A percentile compares a stretch with the other conserved stretches of the same genome.
Conservation (phyloP, 345 rosid genomes). For the Cardamine occulta region DNA sequence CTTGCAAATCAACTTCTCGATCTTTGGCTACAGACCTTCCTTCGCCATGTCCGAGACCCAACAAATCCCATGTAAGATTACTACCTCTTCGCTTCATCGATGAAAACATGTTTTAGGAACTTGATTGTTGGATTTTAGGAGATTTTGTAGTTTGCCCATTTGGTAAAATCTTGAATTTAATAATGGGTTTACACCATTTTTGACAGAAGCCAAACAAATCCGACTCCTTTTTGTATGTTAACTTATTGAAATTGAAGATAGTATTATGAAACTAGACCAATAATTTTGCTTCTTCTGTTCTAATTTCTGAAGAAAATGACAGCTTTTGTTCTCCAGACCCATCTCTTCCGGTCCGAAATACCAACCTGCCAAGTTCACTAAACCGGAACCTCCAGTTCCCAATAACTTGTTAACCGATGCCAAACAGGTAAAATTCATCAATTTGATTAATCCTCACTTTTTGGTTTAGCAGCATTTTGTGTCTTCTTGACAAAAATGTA, state of each 20-base stretch:
- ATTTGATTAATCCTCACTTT: background rate
- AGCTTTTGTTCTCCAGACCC: conserved; percentile 38
- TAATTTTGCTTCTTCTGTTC: conserved; percentile 15
- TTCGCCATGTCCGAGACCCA: conserved; percentile 43
- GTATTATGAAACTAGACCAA: conserved; percentile 4
- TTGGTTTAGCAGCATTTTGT: background rate
- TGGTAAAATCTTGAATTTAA: conserved; percentile 40
- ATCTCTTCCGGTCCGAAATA: conserved; percentile 22
- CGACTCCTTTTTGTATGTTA: background rate
- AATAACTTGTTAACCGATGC: conserved; percentile 16
- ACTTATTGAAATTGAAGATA: background rate
- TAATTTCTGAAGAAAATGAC: conserved; percentile 27
- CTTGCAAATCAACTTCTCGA: conserved; percentile 44
- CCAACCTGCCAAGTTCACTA: conserved; percentile 9
- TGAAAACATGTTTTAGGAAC: background rate
- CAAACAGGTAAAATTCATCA: conserved; percentile 36
- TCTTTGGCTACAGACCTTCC: conserved; percentile 52
- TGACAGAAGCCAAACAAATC: conserved; percentile 23
- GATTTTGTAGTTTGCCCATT: conserved; percentile 15
- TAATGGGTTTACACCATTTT: conserved; percentile 18
- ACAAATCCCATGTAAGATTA: conserved; percentile 40
- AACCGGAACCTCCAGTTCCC: conserved; percentile 18
- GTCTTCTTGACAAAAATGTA: background rate
- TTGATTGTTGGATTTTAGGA: background rate
- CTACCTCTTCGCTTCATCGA: conserved; percentile 11